Base-by-base conservation (phyloP, 1,139 yeast species). In the Geotrichum phurueaensis region DNA sequence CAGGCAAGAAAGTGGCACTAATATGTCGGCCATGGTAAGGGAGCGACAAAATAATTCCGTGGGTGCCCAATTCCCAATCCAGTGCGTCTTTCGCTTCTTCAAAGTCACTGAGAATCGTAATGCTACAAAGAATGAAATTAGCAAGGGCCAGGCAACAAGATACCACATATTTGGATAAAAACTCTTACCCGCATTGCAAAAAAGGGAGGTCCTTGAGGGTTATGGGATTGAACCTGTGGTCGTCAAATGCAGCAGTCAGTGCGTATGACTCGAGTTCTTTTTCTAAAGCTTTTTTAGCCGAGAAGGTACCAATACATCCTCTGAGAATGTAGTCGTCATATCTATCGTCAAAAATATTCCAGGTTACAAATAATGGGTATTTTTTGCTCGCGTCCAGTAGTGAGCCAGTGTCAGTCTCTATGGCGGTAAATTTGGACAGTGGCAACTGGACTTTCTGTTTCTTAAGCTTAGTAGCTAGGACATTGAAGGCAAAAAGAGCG, bases 231-330 rank as follows among this genome's bases (percentile, higher is more conserved):
- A 94, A 94, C 60, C 99, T 75, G 1, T 85, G 74, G 69, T 94
- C 99, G 60, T 88, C 81, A 4, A 90, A 74, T 0, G 96, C 90
- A 0, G 96, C 85, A 29, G 82, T 79, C 33, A 86, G 60, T 0
- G 97, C 79, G 69, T 86, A 94, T 55, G 80, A 77, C 29, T 75
- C 71, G 1, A 91, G 80, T 0, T 96, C 97, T 0, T 70, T 61
- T 31, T 80, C 84, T 10, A 89, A 68, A 0, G 78, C 76, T 57
- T 75, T 60, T 18, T 75, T 72, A 1, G 76, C 69, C 18, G 75
- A 73, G 70, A 94, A 92, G 0, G 97, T 92, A 0, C 99, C 99
- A 61, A 94, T 94, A 70, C 99, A 94, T 0, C 99, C 99, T 58
- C 98, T 78, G 56, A 94, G 76, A n/a, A 78, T 74, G 57, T 79